Evolutionary conservation across 176 grass and related monocot species (phyloP).

Genomic region (Neostapfia colusana): DNA sequence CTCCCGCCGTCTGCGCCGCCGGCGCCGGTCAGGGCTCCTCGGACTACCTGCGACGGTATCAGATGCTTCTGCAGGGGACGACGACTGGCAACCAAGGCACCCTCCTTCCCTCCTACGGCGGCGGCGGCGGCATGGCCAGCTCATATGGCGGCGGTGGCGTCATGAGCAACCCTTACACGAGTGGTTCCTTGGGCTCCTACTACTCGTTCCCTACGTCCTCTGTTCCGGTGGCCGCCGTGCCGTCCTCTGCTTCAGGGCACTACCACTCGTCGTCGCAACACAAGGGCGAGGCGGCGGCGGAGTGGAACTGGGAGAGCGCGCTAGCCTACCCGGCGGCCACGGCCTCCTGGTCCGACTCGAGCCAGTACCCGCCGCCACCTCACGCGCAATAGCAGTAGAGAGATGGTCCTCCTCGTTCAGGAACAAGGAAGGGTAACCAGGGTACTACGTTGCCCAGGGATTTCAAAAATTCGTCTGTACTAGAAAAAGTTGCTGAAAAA

Average conservation of each 20-base stretch:
- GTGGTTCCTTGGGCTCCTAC: conserved; percentile 42
- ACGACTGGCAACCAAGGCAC: conserved; percentile 24
- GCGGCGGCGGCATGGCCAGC: not conserved
- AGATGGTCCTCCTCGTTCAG: conserved; percentile 12
- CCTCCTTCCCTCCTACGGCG: conserved; percentile 44
- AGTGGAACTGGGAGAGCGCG: conserved; percentile 50
- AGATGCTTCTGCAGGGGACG: conserved; percentile 47
- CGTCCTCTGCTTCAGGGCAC: conserved; percentile 38
- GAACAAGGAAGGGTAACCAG: too few relatives aligned
- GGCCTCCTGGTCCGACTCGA: conserved; percentile 38
- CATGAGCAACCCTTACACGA: conserved; percentile 27
- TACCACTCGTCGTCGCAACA: conserved; percentile 36
- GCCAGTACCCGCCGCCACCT: conserved; percentile 43
- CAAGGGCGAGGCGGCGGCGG: conserved; percentile 26
- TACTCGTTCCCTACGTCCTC: conserved; percentile 51
- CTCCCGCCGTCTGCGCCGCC: conserved; percentile 6
- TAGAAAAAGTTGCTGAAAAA: too few relatives aligned
- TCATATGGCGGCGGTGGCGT: not conserved
- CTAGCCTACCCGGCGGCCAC: conserved; percentile 18
- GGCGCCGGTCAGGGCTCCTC: not conserved
- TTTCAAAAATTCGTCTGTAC: too few relatives aligned
- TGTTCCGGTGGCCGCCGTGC: conserved; percentile 48
- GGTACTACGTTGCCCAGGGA: too few relatives aligned
- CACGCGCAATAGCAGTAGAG: conserved; percentile 26
- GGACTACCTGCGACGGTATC: conserved; percentile 47